A percentile compares a stretch with the other conserved stretches of the same genome.
phyloP scores from a whole-genome alignment of 495 filamentous ascomycete species.

The Neurospora sp. region DNA sequence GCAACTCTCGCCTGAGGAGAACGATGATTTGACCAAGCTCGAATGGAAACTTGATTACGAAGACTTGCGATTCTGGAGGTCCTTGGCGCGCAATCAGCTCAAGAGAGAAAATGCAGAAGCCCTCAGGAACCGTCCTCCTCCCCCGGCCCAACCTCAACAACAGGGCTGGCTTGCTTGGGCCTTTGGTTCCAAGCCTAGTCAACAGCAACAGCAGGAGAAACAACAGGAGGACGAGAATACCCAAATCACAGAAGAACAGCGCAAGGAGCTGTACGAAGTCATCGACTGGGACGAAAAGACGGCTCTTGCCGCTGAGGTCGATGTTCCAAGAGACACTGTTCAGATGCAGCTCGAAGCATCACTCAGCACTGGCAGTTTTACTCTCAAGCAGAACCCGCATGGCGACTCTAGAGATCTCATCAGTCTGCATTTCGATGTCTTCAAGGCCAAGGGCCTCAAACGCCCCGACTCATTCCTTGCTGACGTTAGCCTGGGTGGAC shows the following conservation, averaged over 20 bases:
- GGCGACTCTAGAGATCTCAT: slow-evolving; percentile 68
- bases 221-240: slow-evolving; percentile 52
- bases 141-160: slow-evolving; percentile 40
- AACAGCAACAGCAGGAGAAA: slow-evolving; percentile 39
- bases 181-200: slow-evolving; percentile 62
- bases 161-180: slow-evolving; percentile 84
- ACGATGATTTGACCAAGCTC: slow-evolving; percentile 58
- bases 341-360: slow-evolving; percentile 87
- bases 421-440: slow-evolving; percentile 85
- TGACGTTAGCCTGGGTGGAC: slow-evolving; percentile 79
- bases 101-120: slow-evolving; percentile 87
- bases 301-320: slow-evolving; percentile 72
- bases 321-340: slow-evolving; percentile 78
- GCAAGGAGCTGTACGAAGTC: slow-evolving; percentile 91
- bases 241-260: slow-evolving; percentile 86
- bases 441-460: slow-evolving; percentile 77
- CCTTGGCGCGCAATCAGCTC: slow-evolving; percentile 84
- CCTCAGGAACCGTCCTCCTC: slow-evolving; percentile 34
- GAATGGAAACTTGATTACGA: slow-evolving; percentile 90
- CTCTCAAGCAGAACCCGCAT: slow-evolving; percentile 79
- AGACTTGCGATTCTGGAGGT: slow-evolving; percentile 94
- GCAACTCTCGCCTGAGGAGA: slow-evolving; percentile 56
- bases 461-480: slow-evolving; percentile 81
- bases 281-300: slow-evolving; percentile 99
- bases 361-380: slow-evolving; percentile 87